Evolutionary conservation across 805 yeast species (phyloP), one percentile per base, ranked within the genome.

Genomic region (Wickerhamomyces bisporus): DNA sequence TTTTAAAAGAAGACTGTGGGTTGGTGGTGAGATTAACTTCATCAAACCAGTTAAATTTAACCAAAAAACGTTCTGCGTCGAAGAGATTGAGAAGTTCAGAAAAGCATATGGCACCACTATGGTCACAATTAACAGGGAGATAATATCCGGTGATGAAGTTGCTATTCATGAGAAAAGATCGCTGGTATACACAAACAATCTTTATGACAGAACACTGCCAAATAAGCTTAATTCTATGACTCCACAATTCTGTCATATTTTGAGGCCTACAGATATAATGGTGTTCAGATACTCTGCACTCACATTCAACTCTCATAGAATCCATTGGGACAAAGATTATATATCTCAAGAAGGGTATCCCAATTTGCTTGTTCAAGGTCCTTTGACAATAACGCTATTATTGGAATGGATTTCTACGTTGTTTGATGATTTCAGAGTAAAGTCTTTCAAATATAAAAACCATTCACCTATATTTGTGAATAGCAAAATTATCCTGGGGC

Each of bases 261-360:
- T 67, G 30, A 61, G 39, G 17, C 71, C 75, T 30, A 53, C 73
- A 6, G 60, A 62, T 38, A 52, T 66, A 7, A 66, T 75, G 28
- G 65, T 78, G 26, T 70, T 78, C 46, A 64, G 86, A 44, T 85
- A 79, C 61, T 79, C 91, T 32, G 81, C 86, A 11, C 57, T 93
- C 37, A 80, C 93, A 1, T 80, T 79, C 62, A 91, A 91, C 56
- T 70, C 94, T 4, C 98, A 91, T 60, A 71, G 73, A 41, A 86
- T 91, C 28, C 98, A 91, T 61, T 80, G 78, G 57, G 85, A 86
- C 52, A 55, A 58, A 6, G 45, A 46, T 1, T 86, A 85, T 55
- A 70, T 86, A 7, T 48, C 38, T 4, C 51, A 49, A 2, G 98
- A 91, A 52, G 68, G 73, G 1, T 74, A 86, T 35, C 79, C 81